These are phyloP conservation scores for Zopfochytrium polystomum DNA, from an alignment of 371 early-diverging fungal species.

Conservation along the genomic window DNA sequence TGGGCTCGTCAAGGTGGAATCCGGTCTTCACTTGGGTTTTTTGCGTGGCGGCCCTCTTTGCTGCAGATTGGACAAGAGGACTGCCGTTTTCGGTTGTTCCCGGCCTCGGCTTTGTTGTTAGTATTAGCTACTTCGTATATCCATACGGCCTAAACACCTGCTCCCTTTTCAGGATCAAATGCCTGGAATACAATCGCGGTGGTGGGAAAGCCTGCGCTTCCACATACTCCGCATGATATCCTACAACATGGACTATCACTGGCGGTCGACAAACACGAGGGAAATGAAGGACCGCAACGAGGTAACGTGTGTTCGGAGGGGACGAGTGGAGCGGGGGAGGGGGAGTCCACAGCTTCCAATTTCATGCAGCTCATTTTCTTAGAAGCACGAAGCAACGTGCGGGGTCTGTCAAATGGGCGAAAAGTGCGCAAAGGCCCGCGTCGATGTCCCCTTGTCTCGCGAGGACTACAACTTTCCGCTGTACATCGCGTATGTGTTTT, in stretches of 20 bases:
- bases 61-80: slow-evolving; percentile 14
- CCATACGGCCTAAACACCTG: no score
- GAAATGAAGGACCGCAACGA: no score
- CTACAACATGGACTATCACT: slow-evolving; percentile 89
- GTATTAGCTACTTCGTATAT: no score
- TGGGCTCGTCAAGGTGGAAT: slow-evolving; percentile 21
- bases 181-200: slow-evolving; percentile 42
- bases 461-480: slow-evolving; percentile 71
- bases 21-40: slow-evolving; percentile 70
- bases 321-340: no score
- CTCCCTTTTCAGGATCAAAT: slow-evolving; percentile 54
- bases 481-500: slow-evolving; percentile 78
- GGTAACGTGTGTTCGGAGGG: no score
- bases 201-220: slow-evolving; percentile 90
- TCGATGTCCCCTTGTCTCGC: slow-evolving; percentile 16
- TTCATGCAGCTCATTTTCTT: neutral
- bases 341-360: no score
- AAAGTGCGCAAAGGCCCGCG: slow-evolving; percentile 12
- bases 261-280: slow-evolving; percentile 55
- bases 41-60: slow-evolving; percentile 70
- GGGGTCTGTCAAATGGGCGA: neutral
- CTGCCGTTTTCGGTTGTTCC: neutral
- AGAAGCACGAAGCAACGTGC: slow-evolving; percentile 9
- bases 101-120: no score
- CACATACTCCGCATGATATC: slow-evolving; percentile 84